Conservation (phyloP, 1,139 yeast species). For the Saccharomyces hybrid region DNA sequence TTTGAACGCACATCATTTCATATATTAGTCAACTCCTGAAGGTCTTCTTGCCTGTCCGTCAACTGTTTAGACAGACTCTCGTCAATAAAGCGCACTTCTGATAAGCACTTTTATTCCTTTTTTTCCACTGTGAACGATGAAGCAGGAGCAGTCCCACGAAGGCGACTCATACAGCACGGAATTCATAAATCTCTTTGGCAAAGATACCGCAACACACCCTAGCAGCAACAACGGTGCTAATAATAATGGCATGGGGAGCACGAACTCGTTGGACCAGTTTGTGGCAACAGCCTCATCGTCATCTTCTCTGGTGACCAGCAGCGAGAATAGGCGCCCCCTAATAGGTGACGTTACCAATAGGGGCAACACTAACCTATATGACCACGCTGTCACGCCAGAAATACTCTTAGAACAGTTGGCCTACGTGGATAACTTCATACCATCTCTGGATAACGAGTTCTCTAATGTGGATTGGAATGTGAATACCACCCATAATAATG, state of each 20-base stretch:
- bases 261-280: neutral
- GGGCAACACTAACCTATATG: neutral
- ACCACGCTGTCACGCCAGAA: slow-evolving; percentile 40
- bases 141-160: neutral
- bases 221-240: neutral
- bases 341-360: neutral
- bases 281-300: neutral
- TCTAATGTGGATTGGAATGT: slow-evolving; percentile 22
- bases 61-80: neutral
- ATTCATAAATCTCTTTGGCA: neutral
- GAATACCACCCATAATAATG: slow-evolving; percentile 4
- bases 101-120: neutral
- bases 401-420: slow-evolving; percentile 70
- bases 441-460: slow-evolving; percentile 36
- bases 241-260: neutral
- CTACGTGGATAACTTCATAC: slow-evolving; percentile 65
- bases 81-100: neutral
- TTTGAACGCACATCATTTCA: neutral
- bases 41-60: neutral
- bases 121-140: neutral
- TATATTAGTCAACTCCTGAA: neutral
- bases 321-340: neutral
- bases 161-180: neutral
- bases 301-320: neutral
- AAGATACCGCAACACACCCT: neutral